Evolutionary conservation across 441 rosid genomes (phyloP).

Genomic region (Eugenia klotzschiana): DNA sequence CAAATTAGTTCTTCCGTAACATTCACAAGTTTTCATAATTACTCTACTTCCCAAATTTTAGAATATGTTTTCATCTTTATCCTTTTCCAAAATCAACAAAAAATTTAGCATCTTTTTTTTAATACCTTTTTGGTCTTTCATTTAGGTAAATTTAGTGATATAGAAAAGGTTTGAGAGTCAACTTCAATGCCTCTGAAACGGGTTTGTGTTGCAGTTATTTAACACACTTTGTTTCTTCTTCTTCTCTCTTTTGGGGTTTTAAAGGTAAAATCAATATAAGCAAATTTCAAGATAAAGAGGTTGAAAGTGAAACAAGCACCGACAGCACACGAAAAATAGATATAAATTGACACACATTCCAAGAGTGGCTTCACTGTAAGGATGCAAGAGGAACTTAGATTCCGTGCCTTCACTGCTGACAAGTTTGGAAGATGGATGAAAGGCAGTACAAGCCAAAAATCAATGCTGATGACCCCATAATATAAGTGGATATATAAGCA

Average conservation of each 20-base stretch:
- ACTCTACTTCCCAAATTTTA: no score
- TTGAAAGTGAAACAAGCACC: background rate
- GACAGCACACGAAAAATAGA: background rate
- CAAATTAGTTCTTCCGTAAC: no score
- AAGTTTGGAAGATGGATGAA: background rate
- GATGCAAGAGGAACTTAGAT: no score
- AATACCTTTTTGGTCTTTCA: no score
- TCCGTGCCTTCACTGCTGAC: background rate
- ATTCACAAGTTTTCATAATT: no score
- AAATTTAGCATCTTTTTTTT: no score
- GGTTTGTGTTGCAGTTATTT: background rate
- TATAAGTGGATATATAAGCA: background rate
- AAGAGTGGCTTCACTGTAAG: background rate
- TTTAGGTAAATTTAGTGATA: no score
- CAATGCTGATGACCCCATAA: background rate
- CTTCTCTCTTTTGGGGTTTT: accelerated
- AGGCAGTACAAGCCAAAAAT: background rate
- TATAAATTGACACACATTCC: background rate
- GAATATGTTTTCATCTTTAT: no score
- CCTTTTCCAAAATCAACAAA: no score
- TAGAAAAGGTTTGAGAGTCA: no score
- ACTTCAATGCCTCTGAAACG: background rate
- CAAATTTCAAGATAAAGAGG: background rate
- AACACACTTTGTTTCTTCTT: background rate
- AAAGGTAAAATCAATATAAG: background rate